phyloP scores from a whole-genome alignment of 2,329 filamentous ascomycete genomes.

The Ceratocystis harringtonii region DNA sequence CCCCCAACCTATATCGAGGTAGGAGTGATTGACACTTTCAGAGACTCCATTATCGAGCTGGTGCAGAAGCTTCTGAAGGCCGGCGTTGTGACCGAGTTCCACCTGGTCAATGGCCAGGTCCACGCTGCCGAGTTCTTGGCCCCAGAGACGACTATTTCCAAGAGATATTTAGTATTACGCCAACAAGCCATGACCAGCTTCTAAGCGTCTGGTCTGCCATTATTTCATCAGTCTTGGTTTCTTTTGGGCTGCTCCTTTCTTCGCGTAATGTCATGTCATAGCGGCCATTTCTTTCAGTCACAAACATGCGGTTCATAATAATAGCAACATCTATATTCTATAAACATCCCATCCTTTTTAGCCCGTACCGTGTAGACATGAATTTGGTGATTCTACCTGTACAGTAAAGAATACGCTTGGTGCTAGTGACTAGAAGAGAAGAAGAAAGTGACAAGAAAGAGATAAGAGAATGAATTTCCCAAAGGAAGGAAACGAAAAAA shows the following conservation, averaged over 20 bases:
- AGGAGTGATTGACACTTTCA: constrained; percentile 27
- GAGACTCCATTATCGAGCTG: constrained; percentile 24
- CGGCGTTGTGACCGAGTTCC: constrained; percentile 27
- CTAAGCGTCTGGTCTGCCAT: neutral
- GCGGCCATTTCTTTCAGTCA: neutral
- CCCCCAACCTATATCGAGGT: constrained; percentile 28
- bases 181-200: constrained; percentile 1
- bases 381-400: neutral
- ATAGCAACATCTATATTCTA: constrained; percentile 1
- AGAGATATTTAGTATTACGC: neutral
- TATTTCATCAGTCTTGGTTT: neutral
- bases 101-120: constrained; percentile 28
- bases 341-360: constrained; percentile 1
- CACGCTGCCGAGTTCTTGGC: constrained; percentile 21
- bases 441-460: constrained; percentile 3
- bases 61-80: constrained; percentile 24
- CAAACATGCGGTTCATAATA: neutral
- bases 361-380: neutral
- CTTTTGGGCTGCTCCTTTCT: neutral
- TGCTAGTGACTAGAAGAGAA: constrained; percentile 2
- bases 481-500: neutral
- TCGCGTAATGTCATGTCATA: neutral
- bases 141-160: neutral
- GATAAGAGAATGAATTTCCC: neutral
- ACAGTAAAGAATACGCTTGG: neutral